These are phyloP conservation scores for Chlamydomonas sp. DNA, from an alignment of 139 green algal species.

Conservation along the genomic window DNA sequence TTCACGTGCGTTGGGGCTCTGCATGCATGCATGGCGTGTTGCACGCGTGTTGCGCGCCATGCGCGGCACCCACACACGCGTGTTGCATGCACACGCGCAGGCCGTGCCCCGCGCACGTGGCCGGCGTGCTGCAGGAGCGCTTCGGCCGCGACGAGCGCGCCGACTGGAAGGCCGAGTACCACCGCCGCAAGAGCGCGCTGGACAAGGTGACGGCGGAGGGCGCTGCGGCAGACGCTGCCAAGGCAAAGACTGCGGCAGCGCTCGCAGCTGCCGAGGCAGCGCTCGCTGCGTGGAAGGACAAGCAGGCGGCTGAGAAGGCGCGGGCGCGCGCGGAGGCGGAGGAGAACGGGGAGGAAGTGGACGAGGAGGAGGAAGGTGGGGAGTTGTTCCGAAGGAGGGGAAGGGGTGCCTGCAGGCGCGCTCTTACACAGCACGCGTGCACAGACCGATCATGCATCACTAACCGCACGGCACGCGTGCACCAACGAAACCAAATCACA, in stretches of 20 bases:
- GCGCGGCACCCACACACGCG: no score
- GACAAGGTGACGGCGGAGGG: no score
- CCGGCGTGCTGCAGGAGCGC: conserved; percentile 24
- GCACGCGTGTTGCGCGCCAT: not conserved
- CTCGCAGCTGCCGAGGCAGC: not conserved
- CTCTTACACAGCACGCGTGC: no score
- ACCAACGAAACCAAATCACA: no score
- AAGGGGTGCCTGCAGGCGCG: no score
- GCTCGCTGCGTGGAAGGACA: not conserved
- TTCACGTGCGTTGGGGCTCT: conserved; percentile 21
- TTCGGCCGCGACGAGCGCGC: conserved; percentile 30
- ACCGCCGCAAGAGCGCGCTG: no score
- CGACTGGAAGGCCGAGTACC: conserved; percentile 44
- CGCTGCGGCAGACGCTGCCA: conserved; percentile 7
- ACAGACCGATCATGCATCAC: no score
- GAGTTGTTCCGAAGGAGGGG: no score
- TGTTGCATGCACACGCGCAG: conserved; percentile 16
- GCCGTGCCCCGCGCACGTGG: conserved; percentile 1
- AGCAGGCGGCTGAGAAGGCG: not conserved
- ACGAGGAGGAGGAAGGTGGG: not conserved
- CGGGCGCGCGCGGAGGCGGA: not conserved
- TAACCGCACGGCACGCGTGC: no score
- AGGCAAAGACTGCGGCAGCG: not conserved
- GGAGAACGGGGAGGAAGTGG: not conserved
- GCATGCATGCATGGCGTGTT: not conserved